Evolutionary conservation across 768 basidiomycete genomes (phyloP).

Genomic region (Leccinum obscurum): DNA sequence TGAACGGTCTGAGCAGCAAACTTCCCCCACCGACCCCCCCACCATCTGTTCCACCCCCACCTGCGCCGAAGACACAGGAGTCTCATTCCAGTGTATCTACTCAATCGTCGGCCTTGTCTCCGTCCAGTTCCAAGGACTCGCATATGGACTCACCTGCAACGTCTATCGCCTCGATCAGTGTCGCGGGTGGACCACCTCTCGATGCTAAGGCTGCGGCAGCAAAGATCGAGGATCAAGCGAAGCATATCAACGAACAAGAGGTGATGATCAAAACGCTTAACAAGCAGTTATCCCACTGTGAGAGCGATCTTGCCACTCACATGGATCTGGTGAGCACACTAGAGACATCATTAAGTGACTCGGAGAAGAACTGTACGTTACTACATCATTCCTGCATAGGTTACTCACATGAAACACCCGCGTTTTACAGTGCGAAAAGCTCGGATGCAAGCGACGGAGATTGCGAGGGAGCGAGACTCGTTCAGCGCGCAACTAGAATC

Average conservation of each 20-base stretch:
- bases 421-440: conserved; percentile 76
- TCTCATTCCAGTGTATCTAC: conserved; percentile 60
- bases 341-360: conserved; percentile 84
- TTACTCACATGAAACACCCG: conserved; percentile 12
- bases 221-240: conserved; percentile 72
- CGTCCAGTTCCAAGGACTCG: conserved; percentile 70
- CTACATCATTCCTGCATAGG: not conserved
- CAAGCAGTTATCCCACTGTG: conserved; percentile 92
- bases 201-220: conserved; percentile 55
- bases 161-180: conserved; percentile 51
- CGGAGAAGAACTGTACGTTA: conserved; percentile 87
- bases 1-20: conserved; percentile 66
- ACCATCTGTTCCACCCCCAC: conserved; percentile 84
- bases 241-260: conserved; percentile 80
- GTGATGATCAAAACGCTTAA: conserved; percentile 92
- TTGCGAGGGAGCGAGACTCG: conserved; percentile 82
- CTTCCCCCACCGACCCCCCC: conserved; percentile 81
- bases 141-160: conserved; percentile 66
- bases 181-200: conserved; percentile 34
- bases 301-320: conserved; percentile 86
- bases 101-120: conserved; percentile 53
- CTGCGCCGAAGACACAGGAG: conserved; percentile 60
- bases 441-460: conserved; percentile 89
- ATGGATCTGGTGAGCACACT: conserved; percentile 86
- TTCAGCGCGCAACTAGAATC: conserved; percentile 62